phyloP scores from a whole-genome alignment of 2,329 filamentous ascomycete species.

The Pseudocercospora macadamiae region DNA sequence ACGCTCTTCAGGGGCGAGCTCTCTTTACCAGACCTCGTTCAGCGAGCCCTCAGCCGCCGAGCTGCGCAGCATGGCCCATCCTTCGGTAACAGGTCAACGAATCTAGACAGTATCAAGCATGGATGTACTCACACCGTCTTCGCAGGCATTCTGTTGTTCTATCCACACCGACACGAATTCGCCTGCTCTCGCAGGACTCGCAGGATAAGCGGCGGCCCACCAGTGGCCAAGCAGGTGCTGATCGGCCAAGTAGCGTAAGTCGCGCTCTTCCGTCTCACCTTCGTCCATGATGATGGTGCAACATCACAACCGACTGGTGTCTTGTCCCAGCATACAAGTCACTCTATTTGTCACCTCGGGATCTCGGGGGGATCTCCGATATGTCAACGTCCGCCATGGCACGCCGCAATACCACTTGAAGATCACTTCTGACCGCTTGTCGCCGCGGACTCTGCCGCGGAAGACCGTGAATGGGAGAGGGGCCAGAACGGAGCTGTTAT shows the following conservation, averaged over 20 bases:
- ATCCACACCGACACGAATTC: conserved; percentile 10
- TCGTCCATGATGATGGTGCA: conserved; percentile 5
- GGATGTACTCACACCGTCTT: conserved; percentile 10
- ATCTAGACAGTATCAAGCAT: neutral
- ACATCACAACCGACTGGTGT: neutral
- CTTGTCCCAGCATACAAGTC: conserved; percentile 11
- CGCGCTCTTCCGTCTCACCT: conserved; percentile 8
- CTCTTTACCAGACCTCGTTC: conserved; percentile 6
- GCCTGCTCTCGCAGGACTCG: conserved; percentile 18
- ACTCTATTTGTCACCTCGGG: conserved; percentile 18
- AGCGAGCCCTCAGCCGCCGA: neutral
- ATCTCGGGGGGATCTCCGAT: neutral
- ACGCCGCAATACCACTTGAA: neutral
- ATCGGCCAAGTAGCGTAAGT: conserved; percentile 27
- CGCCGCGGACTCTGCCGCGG: neutral
- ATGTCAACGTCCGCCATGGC: neutral
- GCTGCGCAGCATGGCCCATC: neutral
- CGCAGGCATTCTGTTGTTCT: conserved; percentile 7
- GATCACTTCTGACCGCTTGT: neutral
- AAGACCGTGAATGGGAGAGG: too few relatives aligned
- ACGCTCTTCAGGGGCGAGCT: conserved; percentile 15
- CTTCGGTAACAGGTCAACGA: conserved; percentile 9
- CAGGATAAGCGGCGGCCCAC: conserved; percentile 18
- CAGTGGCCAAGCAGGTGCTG: conserved; percentile 9
- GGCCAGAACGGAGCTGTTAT: neutral